Evolutionary conservation across 2,329 filamentous ascomycete genomes (phyloP), one percentile per base, ranked within the genome.

Genomic region (Calonectria hawksworthii): DNA sequence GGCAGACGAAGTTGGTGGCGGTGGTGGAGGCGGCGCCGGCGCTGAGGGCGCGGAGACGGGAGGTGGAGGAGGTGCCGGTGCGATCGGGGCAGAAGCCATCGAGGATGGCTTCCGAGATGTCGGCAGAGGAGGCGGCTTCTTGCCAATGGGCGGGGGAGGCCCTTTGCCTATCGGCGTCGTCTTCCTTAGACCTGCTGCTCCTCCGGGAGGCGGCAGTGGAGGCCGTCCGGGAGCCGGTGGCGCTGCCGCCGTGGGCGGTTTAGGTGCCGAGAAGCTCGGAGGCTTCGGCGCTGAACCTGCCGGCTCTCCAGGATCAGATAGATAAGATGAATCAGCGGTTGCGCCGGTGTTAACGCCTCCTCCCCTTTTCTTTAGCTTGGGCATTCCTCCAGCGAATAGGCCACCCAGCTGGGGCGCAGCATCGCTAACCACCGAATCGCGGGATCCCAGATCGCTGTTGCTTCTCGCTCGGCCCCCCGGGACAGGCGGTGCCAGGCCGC

Each of bases 301-400:
- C 10, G 79, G 78, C 74, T 85, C 84, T 64, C 83, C 95, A n/a
- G 94, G 92, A 82, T 98, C 96, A 74, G 95, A 96, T 68, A 94
- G 86, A 83, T 96, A 96, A 74, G 95, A 92, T 38, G 95, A 92
- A 77, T 92, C 92, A 76, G 81, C 73, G 50, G 80, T 83, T 11
- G 86, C 86, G 72, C 89, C 94, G 1, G 94, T 96, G 84, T 95
- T 91, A 74, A 96, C 88, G 63, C 95, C 96, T 71, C 95, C 96
- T 70, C 95, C 94, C 4, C 93, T 91, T 87, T 98, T 98, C 84
- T 95, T 94, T 82, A 99, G 84, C 87, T 98, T 99, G 3, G 97
- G 97, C 92, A 99, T 99, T 47, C 96, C 97, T 44, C 95, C 96
- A 1, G 95, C 95, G 83, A 99, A 98, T 32, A 99, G 85, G 1